Evolutionary conservation across 208 protist species (phyloP).

Genomic region (Trypanosoma caninum): DNA sequence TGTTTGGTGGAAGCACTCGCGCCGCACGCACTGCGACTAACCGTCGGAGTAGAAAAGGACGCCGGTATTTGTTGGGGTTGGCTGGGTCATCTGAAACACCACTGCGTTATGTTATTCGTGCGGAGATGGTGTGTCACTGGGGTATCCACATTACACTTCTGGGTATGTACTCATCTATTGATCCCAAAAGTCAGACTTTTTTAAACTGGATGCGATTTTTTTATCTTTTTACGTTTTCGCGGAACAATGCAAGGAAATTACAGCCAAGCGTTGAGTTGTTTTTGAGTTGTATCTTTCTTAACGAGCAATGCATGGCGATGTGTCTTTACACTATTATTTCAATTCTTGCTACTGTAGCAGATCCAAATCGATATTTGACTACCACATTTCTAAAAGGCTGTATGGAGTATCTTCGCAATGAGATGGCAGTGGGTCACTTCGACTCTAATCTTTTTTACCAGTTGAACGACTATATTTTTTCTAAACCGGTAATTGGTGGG

Average conservation of each 20-base stretch:
- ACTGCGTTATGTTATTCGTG: constrained; percentile 44
- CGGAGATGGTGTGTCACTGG: constrained; percentile 75
- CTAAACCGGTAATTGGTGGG: constrained; percentile 36
- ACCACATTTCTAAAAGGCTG: constrained; percentile 38
- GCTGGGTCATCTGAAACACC: constrained; percentile 49
- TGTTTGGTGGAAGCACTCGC: constrained; percentile 49
- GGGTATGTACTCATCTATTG: constrained; percentile 39
- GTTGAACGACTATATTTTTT: constrained; percentile 55
- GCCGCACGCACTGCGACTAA: constrained; percentile 52
- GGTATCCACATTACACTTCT: constrained; percentile 58
- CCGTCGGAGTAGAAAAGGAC: constrained; percentile 40
- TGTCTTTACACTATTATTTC: constrained; percentile 59
- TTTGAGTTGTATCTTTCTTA: constrained; percentile 23
- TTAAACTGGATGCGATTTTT: constrained; percentile 66
- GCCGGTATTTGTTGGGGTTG: constrained; percentile 48
- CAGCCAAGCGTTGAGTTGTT: constrained; percentile 43
- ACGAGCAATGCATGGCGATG: constrained; percentile 25
- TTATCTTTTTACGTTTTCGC: constrained; percentile 62
- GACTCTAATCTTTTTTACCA: constrained; percentile 58
- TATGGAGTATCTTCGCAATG: constrained; percentile 35
- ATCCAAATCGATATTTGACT: constrained; percentile 62
- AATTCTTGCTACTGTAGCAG: constrained; percentile 46
- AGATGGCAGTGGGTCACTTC: constrained; percentile 40
- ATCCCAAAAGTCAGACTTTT: constrained; percentile 28
- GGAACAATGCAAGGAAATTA: constrained; percentile 51